Evolutionary conservation across 2,329 filamentous ascomycete species (phyloP).

Genomic region (Claviceps digitariae): DNA sequence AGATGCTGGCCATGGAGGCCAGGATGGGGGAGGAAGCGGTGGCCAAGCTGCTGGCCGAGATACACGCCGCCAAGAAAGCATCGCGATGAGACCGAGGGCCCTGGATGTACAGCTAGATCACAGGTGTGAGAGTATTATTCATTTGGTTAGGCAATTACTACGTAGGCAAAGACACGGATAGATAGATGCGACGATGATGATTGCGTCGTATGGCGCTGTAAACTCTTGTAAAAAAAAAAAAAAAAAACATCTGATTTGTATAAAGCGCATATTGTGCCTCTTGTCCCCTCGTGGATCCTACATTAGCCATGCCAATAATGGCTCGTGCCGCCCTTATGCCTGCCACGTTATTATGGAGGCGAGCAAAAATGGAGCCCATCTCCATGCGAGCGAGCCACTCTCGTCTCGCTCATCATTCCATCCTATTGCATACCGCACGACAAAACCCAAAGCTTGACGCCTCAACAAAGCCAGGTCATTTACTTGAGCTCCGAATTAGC

Average conservation of each 20-base stretch:
- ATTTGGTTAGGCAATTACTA: background rate
- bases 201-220: background rate
- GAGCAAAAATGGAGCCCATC: background rate
- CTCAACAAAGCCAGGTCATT: too few species aligned
- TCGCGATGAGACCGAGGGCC: background rate
- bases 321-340: too few species aligned
- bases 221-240: too few species aligned
- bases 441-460: background rate
- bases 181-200: background rate
- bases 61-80: slow-evolving; percentile 4
- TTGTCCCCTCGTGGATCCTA: too few species aligned
- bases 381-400: background rate
- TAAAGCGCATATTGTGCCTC: too few species aligned
- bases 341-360: background rate
- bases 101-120: background rate
- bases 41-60: slow-evolving; percentile 10
- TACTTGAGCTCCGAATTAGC: background rate
- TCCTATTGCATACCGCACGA: background rate
- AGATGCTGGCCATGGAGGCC: slow-evolving; percentile 17
- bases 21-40: slow-evolving; percentile 14
- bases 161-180: background rate
- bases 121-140: background rate
- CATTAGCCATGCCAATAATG: too few species aligned
- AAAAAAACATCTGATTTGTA: too few species aligned
- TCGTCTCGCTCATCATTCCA: background rate